A percentile compares a stretch with the other conserved stretches of the same genome.
Evolutionary conservation across 1,139 yeast species (phyloP).

Genomic region (Hemisphaericaspora xylofermentans): DNA sequence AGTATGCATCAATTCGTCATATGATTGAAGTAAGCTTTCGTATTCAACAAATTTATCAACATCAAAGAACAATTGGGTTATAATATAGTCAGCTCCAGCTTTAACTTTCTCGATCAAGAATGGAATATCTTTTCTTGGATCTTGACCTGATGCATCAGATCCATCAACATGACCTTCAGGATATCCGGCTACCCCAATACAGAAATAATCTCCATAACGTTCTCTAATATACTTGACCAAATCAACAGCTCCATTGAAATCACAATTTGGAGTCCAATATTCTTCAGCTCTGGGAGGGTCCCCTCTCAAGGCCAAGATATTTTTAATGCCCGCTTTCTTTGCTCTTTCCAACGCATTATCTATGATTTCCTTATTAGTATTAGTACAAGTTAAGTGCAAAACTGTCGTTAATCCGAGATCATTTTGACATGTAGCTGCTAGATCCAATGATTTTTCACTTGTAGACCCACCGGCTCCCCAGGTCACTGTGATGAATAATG

Average conservation of each 20-base stretch:
- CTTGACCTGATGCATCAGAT: conserved; percentile 60
- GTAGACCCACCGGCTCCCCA: conserved; percentile 99
- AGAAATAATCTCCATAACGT: conserved; percentile 71
- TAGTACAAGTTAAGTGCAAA: conserved; percentile 93
- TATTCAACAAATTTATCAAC: conserved; percentile 40
- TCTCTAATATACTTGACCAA: conserved; percentile 72
- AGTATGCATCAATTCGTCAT: conserved; percentile 41
- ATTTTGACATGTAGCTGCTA: conserved; percentile 75
- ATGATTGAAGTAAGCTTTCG: conserved; percentile 31
- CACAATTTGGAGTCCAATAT: conserved; percentile 57
- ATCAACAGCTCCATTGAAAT: conserved; percentile 76
- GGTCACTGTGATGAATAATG: conserved; percentile 86
- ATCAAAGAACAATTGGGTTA: conserved; percentile 48
- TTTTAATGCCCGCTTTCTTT: conserved; percentile 72
- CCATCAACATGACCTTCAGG: conserved; percentile 97
- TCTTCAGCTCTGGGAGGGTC: conserved; percentile 91
- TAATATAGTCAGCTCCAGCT: conserved; percentile 48
- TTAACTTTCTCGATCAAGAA: conserved; percentile 56
- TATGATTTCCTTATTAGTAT: conserved; percentile 72
- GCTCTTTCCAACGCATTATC: conserved; percentile 78
- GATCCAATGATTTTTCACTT: conserved; percentile 77
- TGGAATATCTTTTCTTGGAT: conserved; percentile 65
- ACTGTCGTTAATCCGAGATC: conserved; percentile 84
- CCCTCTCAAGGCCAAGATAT: conserved; percentile 90
- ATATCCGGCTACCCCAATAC: conserved; percentile 91